These are phyloP conservation scores for Madurella mycetomatis DNA, from an alignment of 2,329 filamentous ascomycete genomes.

Conservation along the genomic window DNA sequence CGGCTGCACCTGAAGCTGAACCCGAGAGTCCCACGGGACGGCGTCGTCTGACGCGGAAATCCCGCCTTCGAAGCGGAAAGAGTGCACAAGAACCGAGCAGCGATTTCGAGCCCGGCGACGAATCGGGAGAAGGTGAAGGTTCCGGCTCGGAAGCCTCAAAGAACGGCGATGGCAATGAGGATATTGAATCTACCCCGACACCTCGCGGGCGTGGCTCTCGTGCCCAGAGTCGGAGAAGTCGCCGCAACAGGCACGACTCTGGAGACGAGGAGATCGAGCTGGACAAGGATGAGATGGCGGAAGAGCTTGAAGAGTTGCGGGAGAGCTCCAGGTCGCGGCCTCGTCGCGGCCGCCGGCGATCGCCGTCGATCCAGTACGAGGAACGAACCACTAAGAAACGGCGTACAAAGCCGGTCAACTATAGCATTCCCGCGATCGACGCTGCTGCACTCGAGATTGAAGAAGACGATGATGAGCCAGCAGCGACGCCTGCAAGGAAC, in stretches of 20 bases:
- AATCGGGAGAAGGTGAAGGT: slow-evolving; percentile 51
- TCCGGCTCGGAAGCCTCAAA: slow-evolving; percentile 33
- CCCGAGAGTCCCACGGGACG: slow-evolving; percentile 30
- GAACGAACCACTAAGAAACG: slow-evolving; percentile 47
- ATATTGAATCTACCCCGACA: slow-evolving; percentile 46
- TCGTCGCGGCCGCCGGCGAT: slow-evolving; percentile 47
- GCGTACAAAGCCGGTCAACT: slow-evolving; percentile 68
- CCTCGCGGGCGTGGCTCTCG: slow-evolving; percentile 41
- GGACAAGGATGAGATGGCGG: slow-evolving; percentile 60
- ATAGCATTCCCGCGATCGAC: slow-evolving; percentile 77
- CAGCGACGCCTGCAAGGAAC: slow-evolving; percentile 64
- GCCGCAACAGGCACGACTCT: slow-evolving; percentile 44
- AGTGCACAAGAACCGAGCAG: slow-evolving; percentile 52
- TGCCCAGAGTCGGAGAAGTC: slow-evolving; percentile 42
- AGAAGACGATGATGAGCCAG: slow-evolving; percentile 70
- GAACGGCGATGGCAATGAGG: slow-evolving; percentile 36
- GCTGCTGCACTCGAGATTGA: slow-evolving; percentile 54
- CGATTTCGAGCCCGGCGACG: slow-evolving; percentile 58
- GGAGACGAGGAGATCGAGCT: slow-evolving; percentile 55
- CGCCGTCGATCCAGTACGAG: slow-evolving; percentile 57
- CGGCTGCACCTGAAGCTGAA: slow-evolving; percentile 24
- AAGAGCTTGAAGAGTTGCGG: slow-evolving; percentile 60
- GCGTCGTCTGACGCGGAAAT: slow-evolving; percentile 46
- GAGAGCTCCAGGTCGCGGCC: slow-evolving; percentile 48
- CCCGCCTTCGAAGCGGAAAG: slow-evolving; percentile 41